Evolutionary conservation across 2,329 filamentous ascomycete species (phyloP), one percentile per base, ranked within the genome.

Genomic region (Aplosporella prunicola): DNA sequence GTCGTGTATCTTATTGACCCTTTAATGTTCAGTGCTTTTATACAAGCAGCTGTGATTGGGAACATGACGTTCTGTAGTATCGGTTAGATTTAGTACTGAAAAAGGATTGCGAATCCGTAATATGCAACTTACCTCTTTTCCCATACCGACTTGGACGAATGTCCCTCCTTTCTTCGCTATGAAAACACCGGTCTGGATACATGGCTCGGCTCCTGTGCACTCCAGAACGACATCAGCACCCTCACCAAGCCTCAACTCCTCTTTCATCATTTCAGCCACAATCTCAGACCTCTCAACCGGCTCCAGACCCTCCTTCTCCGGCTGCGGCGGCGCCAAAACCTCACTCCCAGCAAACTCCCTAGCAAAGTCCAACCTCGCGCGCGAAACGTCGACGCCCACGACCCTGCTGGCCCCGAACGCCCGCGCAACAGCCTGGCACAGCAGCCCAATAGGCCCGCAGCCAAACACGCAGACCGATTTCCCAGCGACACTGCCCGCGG

Each of bases 1-100:
- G 61, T 54, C 4, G 58, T 62, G 42, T 74, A 75, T 3, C 69
- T 58, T 35, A 74, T 71, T 0, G 63, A 69, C 2, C 70, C 71
- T 35, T 67, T 64, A 42, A 73, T 56, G 3, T 51, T 65, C 31
- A 74, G 47, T 0, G 58, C 71, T 5, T 64, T 58, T 40, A 67
- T 68, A 41, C 67, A 72, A 2, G 63, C 62, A 0, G 61, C 62
- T 0, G 63, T 67, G 39, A 74, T 72, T 0, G 70, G 69, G 37
- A 73, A 72, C 1, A 62, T 48, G 9, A 74, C 61, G 32, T 67
- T 69, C 56, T 40, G 31, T n/a, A n/a, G 13, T 9, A 4, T 11
- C 11, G 6, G 9, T 38, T 14, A 38, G 35, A 20, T 11, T 1
- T n/a, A 3, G 11, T 5, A 16, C 13, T 9, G 13, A 20, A 24